Conservation (phyloP, 768 basidiomycete species). For the Paxillus rubicundulus region DNA sequence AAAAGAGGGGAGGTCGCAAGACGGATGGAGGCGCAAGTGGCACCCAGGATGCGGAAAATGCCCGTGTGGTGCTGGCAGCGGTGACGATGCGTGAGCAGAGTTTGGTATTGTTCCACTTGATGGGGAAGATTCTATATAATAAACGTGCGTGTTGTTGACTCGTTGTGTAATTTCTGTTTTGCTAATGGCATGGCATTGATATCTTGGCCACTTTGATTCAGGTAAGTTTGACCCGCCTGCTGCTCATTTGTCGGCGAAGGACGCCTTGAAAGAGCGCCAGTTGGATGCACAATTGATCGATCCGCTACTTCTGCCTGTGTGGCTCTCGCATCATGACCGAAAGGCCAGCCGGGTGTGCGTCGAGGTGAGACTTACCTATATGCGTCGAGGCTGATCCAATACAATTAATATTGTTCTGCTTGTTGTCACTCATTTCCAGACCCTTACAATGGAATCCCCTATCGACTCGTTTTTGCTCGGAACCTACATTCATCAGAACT, state of each 20-base stretch:
- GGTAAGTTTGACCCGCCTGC: slow-evolving; percentile 73
- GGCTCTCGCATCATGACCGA: slow-evolving; percentile 60
- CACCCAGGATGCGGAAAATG: slow-evolving; percentile 15
- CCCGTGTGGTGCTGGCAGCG: slow-evolving; percentile 56
- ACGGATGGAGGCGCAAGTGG: slow-evolving; percentile 20
- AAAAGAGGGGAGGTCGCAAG: slow-evolving; percentile 33
- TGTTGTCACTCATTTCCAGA: slow-evolving; percentile 36
- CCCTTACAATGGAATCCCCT: slow-evolving; percentile 77
- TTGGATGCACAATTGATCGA: slow-evolving; percentile 55
- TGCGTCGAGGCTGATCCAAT: neutral
- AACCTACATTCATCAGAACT: slow-evolving; percentile 93
- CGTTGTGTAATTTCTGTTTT: neutral
- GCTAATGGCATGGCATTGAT: slow-evolving; percentile 2
- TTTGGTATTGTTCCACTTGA: slow-evolving; percentile 83
- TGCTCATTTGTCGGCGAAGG: slow-evolving; percentile 56
- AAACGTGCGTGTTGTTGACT: slow-evolving; percentile 60
- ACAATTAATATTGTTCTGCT: neutral
- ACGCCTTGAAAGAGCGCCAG: slow-evolving; percentile 57
- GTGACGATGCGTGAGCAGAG: slow-evolving; percentile 84
- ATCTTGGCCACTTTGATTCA: slow-evolving; percentile 25
- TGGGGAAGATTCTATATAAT: slow-evolving; percentile 94
- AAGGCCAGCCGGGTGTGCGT: slow-evolving; percentile 72
- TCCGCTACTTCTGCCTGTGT: slow-evolving; percentile 53
- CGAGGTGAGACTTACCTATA: slow-evolving; percentile 48
- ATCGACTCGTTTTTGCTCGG: slow-evolving; percentile 89